Evolutionary conservation across 768 basidiomycete genomes (phyloP), one percentile per base, ranked within the genome.

Genomic region (Xerocomellus dryophilus): DNA sequence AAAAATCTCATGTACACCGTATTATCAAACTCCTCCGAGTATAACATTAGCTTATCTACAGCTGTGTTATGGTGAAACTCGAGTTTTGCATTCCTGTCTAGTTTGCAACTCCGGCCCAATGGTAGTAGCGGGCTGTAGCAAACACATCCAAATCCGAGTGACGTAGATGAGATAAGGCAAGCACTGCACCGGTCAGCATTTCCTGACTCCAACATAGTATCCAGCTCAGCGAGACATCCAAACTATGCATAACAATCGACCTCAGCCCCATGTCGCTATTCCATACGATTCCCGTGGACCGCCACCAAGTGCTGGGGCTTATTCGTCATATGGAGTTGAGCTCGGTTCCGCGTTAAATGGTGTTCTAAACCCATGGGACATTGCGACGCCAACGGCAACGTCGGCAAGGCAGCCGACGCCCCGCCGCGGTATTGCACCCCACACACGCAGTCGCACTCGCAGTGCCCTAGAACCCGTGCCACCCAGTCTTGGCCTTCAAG

Each of bases 181-280:
- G 31, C 34, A 43, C 21, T 29, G 32, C 15, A 23, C n/a, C n/a
- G 32, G 34, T 54, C 17, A 36, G 31, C 14, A 23, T 27, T 43
- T 27, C 41, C n/a, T 7, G 5, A 25, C 45, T 7, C 43, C 39
- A 36, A 12, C 54, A 27, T 34, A 31, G 31, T 14, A 32, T 39
- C 39, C 25, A 31, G 15, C 40, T 25, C 39, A 52, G 48, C 27
- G 31, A 38, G 31, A 35, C 43, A 47, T 23, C 36, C 54, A 34
- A 50, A 1, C 55, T 12, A 70, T 70, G 69, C 49, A 71, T 2
- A 68, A 61, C 54, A 32, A 69, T 51, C 68, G 64, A 54, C 69
- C 70, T 20, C 62, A 72, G 29, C 77, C 75, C 7, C 63, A 73
- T 46, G 40, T 78, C 45, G 51, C 62, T 34, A 77, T 80, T 32